phyloP scores from a whole-genome alignment of 495 filamentous ascomycete species.

The Penicillium dipodomyicola region DNA sequence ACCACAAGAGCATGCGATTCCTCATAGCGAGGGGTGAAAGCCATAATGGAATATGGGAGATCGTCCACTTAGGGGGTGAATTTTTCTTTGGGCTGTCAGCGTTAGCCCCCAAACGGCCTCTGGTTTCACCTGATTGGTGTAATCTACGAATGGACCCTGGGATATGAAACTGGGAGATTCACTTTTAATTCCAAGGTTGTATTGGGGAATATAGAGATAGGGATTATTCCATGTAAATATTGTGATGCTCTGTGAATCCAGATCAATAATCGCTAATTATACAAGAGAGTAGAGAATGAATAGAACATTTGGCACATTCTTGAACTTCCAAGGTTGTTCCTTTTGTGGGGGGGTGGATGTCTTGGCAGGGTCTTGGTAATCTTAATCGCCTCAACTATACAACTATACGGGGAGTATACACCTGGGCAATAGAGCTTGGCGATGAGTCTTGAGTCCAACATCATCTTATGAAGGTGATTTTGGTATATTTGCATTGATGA shows the following conservation, averaged over 20 bases:
- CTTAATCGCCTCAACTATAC: too few species aligned
- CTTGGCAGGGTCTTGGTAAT: too few species aligned
- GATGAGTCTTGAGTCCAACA: too few species aligned
- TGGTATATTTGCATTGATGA: too few species aligned
- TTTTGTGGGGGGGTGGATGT: too few species aligned
- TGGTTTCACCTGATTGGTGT: background rate
- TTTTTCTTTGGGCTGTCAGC: background rate
- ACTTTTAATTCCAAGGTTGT: background rate
- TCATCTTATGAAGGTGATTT: too few species aligned
- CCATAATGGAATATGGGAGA: background rate
- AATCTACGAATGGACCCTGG: background rate
- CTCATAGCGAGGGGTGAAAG: conserved; percentile 15
- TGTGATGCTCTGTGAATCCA: background rate
- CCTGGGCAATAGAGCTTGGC: too few species aligned
- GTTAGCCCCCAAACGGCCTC: background rate
- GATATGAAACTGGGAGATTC: background rate
- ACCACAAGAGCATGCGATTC: conserved; percentile 2
- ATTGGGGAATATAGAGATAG: background rate
- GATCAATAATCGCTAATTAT: too few species aligned
- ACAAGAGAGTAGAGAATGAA: too few species aligned
- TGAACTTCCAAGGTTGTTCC: too few species aligned
- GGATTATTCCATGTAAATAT: background rate
- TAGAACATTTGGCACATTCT: too few species aligned
- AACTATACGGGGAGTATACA: too few species aligned
- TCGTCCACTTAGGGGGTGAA: background rate